A percentile compares a stretch with the other conserved stretches of the same genome.
phyloP scores from a whole-genome alignment of 2,329 filamentous ascomycete species.

The Monascus ruber region DNA sequence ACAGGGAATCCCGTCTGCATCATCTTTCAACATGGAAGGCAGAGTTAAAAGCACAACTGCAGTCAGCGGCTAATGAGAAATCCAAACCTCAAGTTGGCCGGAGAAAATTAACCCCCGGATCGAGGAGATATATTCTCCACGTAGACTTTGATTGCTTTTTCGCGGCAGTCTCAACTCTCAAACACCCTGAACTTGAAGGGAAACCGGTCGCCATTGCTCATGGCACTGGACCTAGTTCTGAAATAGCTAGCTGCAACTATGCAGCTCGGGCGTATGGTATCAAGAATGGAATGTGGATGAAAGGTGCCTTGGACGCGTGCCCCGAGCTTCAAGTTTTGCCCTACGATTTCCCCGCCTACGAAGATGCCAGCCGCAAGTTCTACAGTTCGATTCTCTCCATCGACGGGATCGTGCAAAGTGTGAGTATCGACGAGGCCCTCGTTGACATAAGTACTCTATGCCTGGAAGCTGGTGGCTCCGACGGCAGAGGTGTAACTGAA shows the following conservation, averaged over 20 bases:
- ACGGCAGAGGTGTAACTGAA: constrained; percentile 54
- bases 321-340: constrained; percentile 80
- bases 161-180: constrained; percentile 78
- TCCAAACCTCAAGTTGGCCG: constrained; percentile 32
- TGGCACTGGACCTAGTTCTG: constrained; percentile 70
- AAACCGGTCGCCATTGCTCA: constrained; percentile 87
- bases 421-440: constrained; percentile 91
- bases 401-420: constrained; percentile 81
- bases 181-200: constrained; percentile 59
- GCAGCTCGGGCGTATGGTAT: constrained; percentile 73
- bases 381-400: constrained; percentile 73
- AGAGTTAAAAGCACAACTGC: constrained; percentile 78
- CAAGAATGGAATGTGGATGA: constrained; percentile 99
- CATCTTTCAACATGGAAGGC: constrained; percentile 96
- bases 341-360: constrained; percentile 91
- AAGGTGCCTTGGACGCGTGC: constrained; percentile 68
- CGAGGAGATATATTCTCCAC: constrained; percentile 76
- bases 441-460: constrained; percentile 70
- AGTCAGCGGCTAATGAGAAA: constrained; percentile 65
- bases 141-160: constrained; percentile 99
- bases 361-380: constrained; percentile 78
- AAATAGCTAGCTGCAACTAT: constrained; percentile 98
- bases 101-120: constrained; percentile 48
- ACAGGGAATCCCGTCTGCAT: constrained; percentile 86
- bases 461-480: constrained; percentile 51